phyloP scores from a whole-genome alignment of 768 basidiomycete species.

The Pluteus cervinus region DNA sequence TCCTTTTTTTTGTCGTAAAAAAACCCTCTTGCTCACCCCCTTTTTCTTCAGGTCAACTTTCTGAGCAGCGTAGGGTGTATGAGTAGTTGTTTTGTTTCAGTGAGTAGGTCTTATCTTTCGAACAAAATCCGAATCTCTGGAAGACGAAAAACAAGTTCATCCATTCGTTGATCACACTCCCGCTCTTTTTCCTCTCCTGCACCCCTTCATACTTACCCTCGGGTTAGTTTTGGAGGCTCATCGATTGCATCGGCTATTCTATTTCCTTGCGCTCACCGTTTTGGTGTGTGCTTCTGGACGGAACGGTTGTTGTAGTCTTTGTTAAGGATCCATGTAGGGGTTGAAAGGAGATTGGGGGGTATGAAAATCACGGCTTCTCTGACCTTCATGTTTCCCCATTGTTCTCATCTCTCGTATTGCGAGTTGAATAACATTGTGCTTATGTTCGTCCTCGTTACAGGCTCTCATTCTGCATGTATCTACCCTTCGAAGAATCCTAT shows the following conservation, averaged over 20 bases:
- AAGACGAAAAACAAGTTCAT: slow-evolving; percentile 80
- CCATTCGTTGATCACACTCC: slow-evolving; percentile 67
- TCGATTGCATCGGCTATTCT: slow-evolving; percentile 26
- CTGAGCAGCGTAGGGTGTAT: too few relatives aligned
- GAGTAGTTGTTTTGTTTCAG: slow-evolving; percentile 7
- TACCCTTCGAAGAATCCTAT: too few relatives aligned
- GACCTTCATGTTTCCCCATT: slow-evolving; percentile 23
- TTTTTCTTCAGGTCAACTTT: slow-evolving; percentile 6
- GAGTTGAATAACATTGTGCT: too few relatives aligned
- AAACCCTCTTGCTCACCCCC: slow-evolving; percentile 14
- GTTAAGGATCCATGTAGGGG: slow-evolving; percentile 15
- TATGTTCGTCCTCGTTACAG: too few relatives aligned
- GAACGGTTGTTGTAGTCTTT: background rate
- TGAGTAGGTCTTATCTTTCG: slow-evolving; percentile 15
- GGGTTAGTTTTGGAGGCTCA: slow-evolving; percentile 25
- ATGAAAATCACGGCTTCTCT: slow-evolving; percentile 69
- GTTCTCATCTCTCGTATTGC: too few relatives aligned
- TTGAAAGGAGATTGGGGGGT: slow-evolving; percentile 27
- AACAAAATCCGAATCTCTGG: slow-evolving; percentile 1
- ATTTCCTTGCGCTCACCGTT: slow-evolving; percentile 40
- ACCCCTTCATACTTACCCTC: too few relatives aligned
- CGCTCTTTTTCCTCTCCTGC: too few relatives aligned
- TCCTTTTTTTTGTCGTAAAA: slow-evolving; percentile 3
- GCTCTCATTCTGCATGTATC: too few relatives aligned
- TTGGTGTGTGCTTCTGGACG: slow-evolving; percentile 37